Conservation (phyloP, 1,284 basidiomycete genomes). For the Ganoderma sinense region DNA sequence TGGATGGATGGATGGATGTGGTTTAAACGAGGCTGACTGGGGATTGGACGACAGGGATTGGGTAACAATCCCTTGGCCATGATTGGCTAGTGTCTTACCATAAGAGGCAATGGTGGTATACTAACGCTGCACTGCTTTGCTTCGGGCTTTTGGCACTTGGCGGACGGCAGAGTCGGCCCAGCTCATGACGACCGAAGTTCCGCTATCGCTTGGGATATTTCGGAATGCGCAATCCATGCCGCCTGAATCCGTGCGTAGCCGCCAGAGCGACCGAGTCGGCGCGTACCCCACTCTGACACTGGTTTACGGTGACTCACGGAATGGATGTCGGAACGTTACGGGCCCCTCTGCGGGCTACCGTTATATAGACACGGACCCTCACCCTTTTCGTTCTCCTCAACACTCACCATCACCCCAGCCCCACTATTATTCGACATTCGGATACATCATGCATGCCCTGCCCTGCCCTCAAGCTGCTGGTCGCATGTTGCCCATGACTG, state of each 20-base stretch:
- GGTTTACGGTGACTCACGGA: constrained; percentile 32
- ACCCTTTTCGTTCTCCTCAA: neutral
- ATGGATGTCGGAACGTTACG: constrained; percentile 35
- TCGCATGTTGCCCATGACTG: constrained; percentile 26
- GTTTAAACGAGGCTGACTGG: neutral
- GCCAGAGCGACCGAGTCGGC: neutral
- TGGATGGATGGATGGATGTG: neutral
- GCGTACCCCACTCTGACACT: neutral
- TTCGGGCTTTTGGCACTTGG: neutral
- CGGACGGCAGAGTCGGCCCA: neutral
- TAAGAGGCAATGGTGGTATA: constrained; percentile 1
- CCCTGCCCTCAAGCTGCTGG: constrained; percentile 21
- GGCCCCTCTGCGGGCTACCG: constrained; percentile 16
- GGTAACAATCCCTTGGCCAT: neutral
- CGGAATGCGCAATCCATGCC: neutral
- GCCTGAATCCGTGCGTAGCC: neutral
- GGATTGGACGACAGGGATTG: constrained; percentile 1
- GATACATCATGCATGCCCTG: constrained; percentile 20
- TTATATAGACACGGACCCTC: constrained; percentile 27
- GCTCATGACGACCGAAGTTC: neutral
- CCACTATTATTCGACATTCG: neutral
- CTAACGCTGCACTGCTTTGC: constrained; percentile 2
- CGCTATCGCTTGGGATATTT: no score
- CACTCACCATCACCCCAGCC: neutral
- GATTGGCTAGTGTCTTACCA: constrained; percentile 1